phyloP scores from a whole-genome alignment of 306 rosid species.

The Bauhinia variegata region DNA sequence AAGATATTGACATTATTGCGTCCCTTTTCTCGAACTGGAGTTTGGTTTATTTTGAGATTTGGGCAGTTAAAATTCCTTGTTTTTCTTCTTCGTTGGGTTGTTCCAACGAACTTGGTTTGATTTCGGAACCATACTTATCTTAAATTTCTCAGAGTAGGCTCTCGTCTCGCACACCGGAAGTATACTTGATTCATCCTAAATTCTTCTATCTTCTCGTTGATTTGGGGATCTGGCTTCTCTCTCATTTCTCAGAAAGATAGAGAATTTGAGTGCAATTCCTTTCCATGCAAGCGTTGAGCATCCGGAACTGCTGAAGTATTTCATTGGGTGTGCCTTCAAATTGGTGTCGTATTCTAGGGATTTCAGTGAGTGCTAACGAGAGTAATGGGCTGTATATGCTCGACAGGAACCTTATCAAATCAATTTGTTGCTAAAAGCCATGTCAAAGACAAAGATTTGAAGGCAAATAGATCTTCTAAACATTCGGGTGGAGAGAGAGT shows the following conservation, averaged over 20 bases:
- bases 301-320: background rate
- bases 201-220: background rate
- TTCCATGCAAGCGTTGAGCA: background rate
- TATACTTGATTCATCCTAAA: background rate
- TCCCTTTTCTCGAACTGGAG: background rate
- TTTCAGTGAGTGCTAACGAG: slow-evolving; percentile 12
- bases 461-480: slow-evolving; percentile 43
- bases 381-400: slow-evolving; percentile 80
- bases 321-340: background rate
- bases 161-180: background rate
- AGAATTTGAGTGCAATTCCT: background rate
- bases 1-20: background rate
- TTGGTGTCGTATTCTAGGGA: slow-evolving; percentile 5
- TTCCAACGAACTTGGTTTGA: background rate
- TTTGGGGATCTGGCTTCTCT: slow-evolving; percentile 37
- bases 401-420: slow-evolving; percentile 45
- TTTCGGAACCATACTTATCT: slow-evolving; percentile 23
- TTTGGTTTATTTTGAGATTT: slow-evolving; percentile 22
- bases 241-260: slow-evolving; percentile 15
- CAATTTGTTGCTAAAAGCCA: slow-evolving; percentile 46
- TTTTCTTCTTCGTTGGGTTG: slow-evolving; percentile 13
- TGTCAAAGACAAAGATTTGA: slow-evolving; percentile 35
- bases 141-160: slow-evolving; percentile 8
- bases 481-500: slow-evolving; percentile 31
- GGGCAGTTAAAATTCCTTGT: slow-evolving; percentile 1